Evolutionary conservation across 176 grass and related monocot genomes (phyloP), one percentile per base, ranked within the genome.

Genomic region (Dactylis glomerata): DNA sequence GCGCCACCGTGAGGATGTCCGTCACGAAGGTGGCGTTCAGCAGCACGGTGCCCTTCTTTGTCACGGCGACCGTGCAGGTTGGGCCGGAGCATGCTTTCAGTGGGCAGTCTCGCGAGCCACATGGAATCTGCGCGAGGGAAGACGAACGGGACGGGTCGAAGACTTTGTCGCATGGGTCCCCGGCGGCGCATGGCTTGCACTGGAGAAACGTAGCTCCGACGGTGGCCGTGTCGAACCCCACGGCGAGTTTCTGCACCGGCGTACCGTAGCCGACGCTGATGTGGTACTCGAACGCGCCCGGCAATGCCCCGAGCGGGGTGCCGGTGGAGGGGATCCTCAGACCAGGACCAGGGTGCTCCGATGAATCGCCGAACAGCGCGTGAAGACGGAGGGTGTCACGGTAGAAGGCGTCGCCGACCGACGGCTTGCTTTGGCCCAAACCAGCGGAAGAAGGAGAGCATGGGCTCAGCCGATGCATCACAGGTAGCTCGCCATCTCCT

Each of bases 211-310:
- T 63, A 13, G 58, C 58, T 63, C 58, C 58, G 13, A 13, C 58
- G 11, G 58, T 63, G 58, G 24, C 58, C 27, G 58, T 63, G 58
- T 63, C 58, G 27, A 63, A 63, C 5, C 58, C 58, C 27, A 89
- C 23, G 1, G 89, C 47, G 9, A 85, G 73, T 30, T 87, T 67
- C 78, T 74, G 83, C 20, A 30, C 63, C 6, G 89, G 92, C 1
- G 87, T 94, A 22, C 92, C 92, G 61, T 83, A 81, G 34, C 92
- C 87, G 8, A 89, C 62, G 30, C 47, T 40, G 3, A 94, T 81
- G 55, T 89, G 40, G 65, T 89, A 94, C 15, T 87, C 87, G 24
- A 7, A 83, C 68, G 72, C 26, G 58, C 58, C 1, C 58, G 58
- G 58, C 27, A 63, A 31, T 30, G 58, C 13, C 58, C 4, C 26